phyloP scores from a whole-genome alignment of 1,284 basidiomycete species.

The Cronartium quercuum region DNA sequence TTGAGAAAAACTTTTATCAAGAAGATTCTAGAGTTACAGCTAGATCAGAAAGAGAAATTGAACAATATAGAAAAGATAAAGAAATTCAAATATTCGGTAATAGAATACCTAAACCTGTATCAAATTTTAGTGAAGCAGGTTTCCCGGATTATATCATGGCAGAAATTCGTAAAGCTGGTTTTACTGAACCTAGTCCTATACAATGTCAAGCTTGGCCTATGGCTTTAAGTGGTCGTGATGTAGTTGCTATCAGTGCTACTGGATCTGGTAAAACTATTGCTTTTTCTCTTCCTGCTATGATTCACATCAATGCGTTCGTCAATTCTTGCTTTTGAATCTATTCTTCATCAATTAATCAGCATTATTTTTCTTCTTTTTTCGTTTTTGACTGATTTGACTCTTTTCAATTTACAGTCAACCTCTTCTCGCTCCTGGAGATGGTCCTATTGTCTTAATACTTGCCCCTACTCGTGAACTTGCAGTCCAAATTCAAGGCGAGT shows the following conservation, averaged over 20 bases:
- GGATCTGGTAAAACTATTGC: conserved; percentile 97
- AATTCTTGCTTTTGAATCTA: neutral
- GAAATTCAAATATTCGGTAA: conserved; percentile 90
- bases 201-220: conserved; percentile 99
- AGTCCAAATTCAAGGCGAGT: conserved; percentile 97
- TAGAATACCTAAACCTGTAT: conserved; percentile 80
- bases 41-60: conserved; percentile 75
- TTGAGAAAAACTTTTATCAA: conserved; percentile 85
- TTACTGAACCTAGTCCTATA: conserved; percentile 80
- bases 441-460: conserved; percentile 91
- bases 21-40: conserved; percentile 80
- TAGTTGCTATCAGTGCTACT: conserved; percentile 94
- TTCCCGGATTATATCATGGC: conserved; percentile 93
- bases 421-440: conserved; percentile 84
- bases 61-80: conserved; percentile 74
- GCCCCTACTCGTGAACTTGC: conserved; percentile 97
- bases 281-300: conserved; percentile 96
- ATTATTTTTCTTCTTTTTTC: neutral
- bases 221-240: conserved; percentile 85
- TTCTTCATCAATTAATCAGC: neutral
- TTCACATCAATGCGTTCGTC: conserved; percentile 93
- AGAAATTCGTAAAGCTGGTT: conserved; percentile 89
- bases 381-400: conserved; percentile 40
- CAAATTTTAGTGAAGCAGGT: conserved; percentile 85
- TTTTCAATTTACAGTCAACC: conserved; percentile 62